phyloP scores from a whole-genome alignment of 805 yeast species.

The Pichia heedii region DNA sequence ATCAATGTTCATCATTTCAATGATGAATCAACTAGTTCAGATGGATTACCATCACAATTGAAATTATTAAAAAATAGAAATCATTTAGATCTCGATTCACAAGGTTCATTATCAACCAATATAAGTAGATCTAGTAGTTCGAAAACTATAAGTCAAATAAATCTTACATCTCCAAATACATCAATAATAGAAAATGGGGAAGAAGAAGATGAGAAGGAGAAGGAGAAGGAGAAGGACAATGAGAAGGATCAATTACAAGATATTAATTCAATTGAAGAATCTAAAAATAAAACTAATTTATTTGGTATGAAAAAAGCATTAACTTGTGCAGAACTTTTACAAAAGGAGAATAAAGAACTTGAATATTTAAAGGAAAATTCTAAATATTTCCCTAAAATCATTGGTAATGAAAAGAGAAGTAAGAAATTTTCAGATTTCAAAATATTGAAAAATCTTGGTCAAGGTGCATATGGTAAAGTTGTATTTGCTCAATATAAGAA shows the following conservation, averaged over 20 bases:
- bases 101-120: constrained; percentile 13
- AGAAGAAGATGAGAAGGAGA: no score
- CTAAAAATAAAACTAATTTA: neutral
- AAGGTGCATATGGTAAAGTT: constrained; percentile 96
- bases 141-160: constrained; percentile 8
- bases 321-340: constrained; percentile 7
- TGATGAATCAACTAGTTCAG: constrained; percentile 8
- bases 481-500: constrained; percentile 62
- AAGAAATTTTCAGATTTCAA: constrained; percentile 65
- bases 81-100: constrained; percentile 20
- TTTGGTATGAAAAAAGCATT: neutral
- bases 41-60: constrained; percentile 44
- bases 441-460: constrained; percentile 75
- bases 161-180: neutral
- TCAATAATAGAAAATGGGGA: constrained; percentile 1
- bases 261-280: neutral
- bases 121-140: constrained; percentile 21
- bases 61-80: constrained; percentile 35
- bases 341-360: constrained; percentile 24
- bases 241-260: no score
- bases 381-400: constrained; percentile 38
- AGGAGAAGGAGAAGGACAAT: neutral
- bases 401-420: constrained; percentile 63
- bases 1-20: neutral
- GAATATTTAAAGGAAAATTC: constrained; percentile 14